Evolutionary conservation across 176 grass and related monocot genomes (phyloP).

Genomic region (Musa beccarii): DNA sequence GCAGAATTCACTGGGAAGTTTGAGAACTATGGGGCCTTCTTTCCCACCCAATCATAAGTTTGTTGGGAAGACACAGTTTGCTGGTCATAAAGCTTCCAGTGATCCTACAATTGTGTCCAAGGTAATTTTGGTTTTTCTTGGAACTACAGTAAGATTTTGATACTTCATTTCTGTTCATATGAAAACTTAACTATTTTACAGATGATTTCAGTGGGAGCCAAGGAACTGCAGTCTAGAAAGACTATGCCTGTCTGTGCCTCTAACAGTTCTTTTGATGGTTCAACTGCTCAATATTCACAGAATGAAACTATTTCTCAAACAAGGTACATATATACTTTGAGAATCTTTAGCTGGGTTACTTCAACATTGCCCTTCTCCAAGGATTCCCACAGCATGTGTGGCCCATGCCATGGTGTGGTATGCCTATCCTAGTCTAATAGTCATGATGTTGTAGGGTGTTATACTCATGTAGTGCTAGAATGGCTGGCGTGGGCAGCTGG

Average conservation of each 20-base stretch:
- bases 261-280: constrained; percentile 12
- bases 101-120: background rate
- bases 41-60: background rate
- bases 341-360: background rate
- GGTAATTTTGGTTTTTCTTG: constrained; percentile 10
- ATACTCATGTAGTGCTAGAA: background rate
- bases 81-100: background rate
- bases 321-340: constrained; percentile 7
- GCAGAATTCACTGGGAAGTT: background rate
- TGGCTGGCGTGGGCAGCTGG: background rate
- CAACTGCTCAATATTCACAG: constrained; percentile 12
- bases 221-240: background rate
- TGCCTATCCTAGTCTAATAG: background rate
- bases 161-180: background rate
- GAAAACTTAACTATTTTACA: background rate
- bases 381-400: background rate
- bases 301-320: constrained; percentile 6
- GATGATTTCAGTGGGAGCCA: background rate
- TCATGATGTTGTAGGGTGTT: background rate
- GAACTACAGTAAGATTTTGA: background rate
- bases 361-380: background rate
- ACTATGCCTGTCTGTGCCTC: background rate
- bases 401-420: background rate
- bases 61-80: constrained; percentile 1
- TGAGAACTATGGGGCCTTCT: background rate